Base-by-base conservation (phyloP, 257 asterid species). In the Gardenia jasminoides region DNA sequence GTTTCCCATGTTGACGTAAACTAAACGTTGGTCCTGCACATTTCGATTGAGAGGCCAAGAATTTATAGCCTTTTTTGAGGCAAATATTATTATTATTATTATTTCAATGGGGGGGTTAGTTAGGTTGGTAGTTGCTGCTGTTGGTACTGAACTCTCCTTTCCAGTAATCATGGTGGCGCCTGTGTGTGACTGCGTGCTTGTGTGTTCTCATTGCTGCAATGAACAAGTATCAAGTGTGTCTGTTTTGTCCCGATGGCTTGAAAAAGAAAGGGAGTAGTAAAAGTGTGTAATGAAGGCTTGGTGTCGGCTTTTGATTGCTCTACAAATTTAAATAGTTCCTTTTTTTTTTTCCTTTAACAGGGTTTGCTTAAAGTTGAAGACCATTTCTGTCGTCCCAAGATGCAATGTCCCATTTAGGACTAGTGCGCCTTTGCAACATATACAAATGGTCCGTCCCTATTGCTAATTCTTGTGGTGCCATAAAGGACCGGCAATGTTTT, bases 281-380 rank as follows among this genome's bases (percentile, higher is more conserved):
- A 2, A 36, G 41, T 36, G 33, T 13, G 36, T 15, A 17, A 47
- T 1, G 48, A 75, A 30, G 44, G 64, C 28, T 72, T 69, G 26
- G 52, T 43, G 58, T 70, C 62, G 11, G 11, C 16, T 10, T 10
- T 78, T 78, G 71, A 65, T 70, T 70, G 52, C 69, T 59, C 64
- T 41, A 10, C 71, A 70, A 79, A 44, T 33, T 31, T 47, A 66
- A 62, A 24, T 71, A 43, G 19, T 70, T 31, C 30, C 67, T 15
- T 70, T 79, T 47, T 54, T 22, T 7, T 50, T 39, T 36, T 36
- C 3, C 3, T 36, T 36, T 36, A 36, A 58, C 19, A 28, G 43
- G 78, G 65, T 28, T 80, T 80, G 83, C 83, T 80, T 67, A 74
- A 80, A 74, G 79, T 20, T 54, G 83, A 80, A 74, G 83, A 54